Percentiles rank a stretch among this genome's conserved stretches.
Evolutionary conservation across 768 basidiomycete species (phyloP).

Genomic region (Boletus reticuloceps): DNA sequence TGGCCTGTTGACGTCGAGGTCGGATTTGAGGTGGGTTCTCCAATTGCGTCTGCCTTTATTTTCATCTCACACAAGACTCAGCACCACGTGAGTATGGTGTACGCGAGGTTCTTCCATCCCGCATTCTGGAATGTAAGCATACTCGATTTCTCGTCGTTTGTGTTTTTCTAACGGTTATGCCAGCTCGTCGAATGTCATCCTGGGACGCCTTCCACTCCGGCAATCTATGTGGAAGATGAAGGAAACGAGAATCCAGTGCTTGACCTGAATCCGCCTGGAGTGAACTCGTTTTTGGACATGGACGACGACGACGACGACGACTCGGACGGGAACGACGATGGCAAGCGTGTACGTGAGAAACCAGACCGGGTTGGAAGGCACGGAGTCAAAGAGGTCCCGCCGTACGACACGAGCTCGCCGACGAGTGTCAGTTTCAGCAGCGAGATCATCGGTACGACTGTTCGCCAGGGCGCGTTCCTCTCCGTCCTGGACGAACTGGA

Average conservation of each 20-base stretch:
- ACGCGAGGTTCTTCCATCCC: slow-evolving; percentile 23
- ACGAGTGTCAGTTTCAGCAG: slow-evolving; percentile 9
- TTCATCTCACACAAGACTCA: neutral
- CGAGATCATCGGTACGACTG: slow-evolving; percentile 13
- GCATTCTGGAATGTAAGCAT: slow-evolving; percentile 13
- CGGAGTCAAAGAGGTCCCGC: neutral
- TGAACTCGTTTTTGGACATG: slow-evolving; percentile 15
- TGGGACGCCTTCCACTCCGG: slow-evolving; percentile 10
- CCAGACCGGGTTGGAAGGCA: neutral
- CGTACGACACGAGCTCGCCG: slow-evolving; percentile 11
- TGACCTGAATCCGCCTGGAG: slow-evolving; percentile 4
- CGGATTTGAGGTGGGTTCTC: slow-evolving; percentile 8
- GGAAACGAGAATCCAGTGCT: neutral
- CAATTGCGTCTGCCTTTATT: no score
- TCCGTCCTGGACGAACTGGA: neutral
- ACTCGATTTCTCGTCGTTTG: neutral
- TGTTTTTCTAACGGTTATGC: neutral
- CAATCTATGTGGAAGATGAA: slow-evolving; percentile 22
- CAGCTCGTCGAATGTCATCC: slow-evolving; percentile 17
- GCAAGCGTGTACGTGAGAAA: neutral
- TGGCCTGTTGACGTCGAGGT: slow-evolving; percentile 8
- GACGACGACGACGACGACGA: slow-evolving; percentile 1
- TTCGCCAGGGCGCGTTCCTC: slow-evolving; percentile 11
- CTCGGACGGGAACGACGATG: neutral
- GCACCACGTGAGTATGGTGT: slow-evolving; percentile 20